Evolutionary conservation across 352 stramenopile species (phyloP), one percentile per base, ranked within the genome.

Genomic region (Halophytophthora polymorphica): DNA sequence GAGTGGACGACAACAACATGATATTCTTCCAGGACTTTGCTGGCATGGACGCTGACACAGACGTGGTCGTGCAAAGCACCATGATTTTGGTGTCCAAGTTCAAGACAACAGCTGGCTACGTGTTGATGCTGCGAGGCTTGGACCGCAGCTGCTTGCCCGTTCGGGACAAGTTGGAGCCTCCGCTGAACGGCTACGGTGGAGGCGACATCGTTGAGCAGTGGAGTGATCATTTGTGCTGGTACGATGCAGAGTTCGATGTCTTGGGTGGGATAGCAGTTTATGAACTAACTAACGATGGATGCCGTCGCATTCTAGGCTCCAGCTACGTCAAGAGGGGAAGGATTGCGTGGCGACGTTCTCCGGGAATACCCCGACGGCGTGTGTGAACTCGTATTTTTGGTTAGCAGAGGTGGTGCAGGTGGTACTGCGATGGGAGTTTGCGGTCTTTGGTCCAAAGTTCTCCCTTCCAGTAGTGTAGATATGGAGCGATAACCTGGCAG

Each of bases 1-100:
- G 40, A 17, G 25, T 55, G n/a, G 42, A 38, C 48, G 48, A 55
- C n/a, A 37, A 55, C 48, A 45, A 38, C 38, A 25, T 55, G 23
- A 22, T 55, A 25, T 29, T 55, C 33, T 38, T 55, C 14, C 41
- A 37, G 48, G 48, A 55, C n/a, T 42, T 48, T 23, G 22, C 10
- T 7, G 33, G 23, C 15, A 34, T 23, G 37, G 48, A 55, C 29
- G 19, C 28, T 14, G 39, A 38, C 22, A 8, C 12, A 14, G 48
- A 36, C 15, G 8, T 39, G 23, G 38, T 25, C 23, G 37, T 34
- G 8, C 2, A 14, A 19, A 55, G 47, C 25, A 11, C 28, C 31
- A 23, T 55, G 17, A 11, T 55, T n/a, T 37, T 55, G 6, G n/a
- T 55, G 14, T 55, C 37, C 6, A 17, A 22, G 14, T n/a, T 42